phyloP scores from a whole-genome alignment of 345 rosid species.

The Ceriops decandra region DNA sequence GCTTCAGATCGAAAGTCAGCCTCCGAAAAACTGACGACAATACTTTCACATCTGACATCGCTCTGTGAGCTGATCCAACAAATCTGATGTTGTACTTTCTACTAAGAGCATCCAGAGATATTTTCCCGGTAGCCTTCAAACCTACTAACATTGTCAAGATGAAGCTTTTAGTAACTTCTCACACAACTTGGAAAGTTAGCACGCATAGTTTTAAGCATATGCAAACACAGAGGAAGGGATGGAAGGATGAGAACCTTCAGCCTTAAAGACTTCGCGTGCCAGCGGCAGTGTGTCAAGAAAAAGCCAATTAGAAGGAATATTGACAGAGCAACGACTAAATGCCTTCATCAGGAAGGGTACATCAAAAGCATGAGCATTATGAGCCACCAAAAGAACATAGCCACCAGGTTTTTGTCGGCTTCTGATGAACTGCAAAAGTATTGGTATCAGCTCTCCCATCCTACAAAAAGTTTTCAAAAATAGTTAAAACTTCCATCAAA shows the following conservation, averaged over 20 bases:
- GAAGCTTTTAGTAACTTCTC: neutral
- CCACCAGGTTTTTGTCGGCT: constrained; percentile 87
- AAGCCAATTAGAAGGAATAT: constrained; percentile 67
- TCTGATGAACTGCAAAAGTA: constrained; percentile 51
- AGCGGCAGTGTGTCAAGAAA: constrained; percentile 67
- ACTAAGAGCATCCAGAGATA: constrained; percentile 42
- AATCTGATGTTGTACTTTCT: constrained; percentile 40
- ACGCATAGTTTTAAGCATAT: neutral
- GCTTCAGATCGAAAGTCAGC: constrained; percentile 55
- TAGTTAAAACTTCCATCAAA: neutral
- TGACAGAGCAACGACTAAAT: constrained; percentile 58
- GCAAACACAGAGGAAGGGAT: neutral
- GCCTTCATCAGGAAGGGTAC: constrained; percentile 67
- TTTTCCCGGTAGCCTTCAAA: constrained; percentile 26
- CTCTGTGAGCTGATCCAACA: constrained; percentile 68
- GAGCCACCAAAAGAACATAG: constrained; percentile 59
- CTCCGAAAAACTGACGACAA: constrained; percentile 61
- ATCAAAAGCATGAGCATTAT: constrained; percentile 74
- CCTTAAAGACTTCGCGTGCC: constrained; percentile 56
- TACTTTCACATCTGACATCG: constrained; percentile 62
- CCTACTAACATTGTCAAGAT: constrained; percentile 24
- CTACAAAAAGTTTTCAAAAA: constrained; percentile 35
- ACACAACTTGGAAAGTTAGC: neutral
- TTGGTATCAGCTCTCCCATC: constrained; percentile 81
- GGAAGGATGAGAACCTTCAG: constrained; percentile 45